Conservation (phyloP, 2,329 filamentous ascomycete genomes). For the Aspergillus floridensis region DNA sequence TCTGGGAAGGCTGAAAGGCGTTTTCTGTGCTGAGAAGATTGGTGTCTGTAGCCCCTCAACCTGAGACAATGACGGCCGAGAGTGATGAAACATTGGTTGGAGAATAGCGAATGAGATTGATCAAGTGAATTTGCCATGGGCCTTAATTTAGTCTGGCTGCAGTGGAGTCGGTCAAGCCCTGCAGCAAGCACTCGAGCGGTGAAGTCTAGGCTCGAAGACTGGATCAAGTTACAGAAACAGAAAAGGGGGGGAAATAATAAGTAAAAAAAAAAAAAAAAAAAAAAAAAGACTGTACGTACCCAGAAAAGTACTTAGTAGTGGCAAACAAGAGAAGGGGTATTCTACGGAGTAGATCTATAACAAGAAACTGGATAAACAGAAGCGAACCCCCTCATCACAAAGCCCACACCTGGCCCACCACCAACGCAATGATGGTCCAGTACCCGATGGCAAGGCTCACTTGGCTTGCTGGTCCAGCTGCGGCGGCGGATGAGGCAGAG, state of each 20-base stretch:
- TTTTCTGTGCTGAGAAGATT: background rate
- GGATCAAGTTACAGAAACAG: background rate
- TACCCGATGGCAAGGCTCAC: slow-evolving; percentile 39
- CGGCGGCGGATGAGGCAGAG: slow-evolving; percentile 19
- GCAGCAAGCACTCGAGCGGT: background rate
- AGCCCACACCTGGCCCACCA: slow-evolving; percentile 33
- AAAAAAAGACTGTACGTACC: no score
- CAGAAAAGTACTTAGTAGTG: no score
- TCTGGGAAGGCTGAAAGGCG: background rate
- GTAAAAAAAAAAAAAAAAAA: no score
- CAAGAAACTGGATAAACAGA: background rate
- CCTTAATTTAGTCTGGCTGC: background rate
- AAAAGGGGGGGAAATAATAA: no score
- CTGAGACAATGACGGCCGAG: background rate
- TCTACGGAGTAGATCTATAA: no score
- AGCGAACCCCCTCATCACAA: slow-evolving; percentile 17
- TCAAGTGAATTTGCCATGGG: background rate
- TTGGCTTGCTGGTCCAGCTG: slow-evolving; percentile 8
- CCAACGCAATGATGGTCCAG: slow-evolving; percentile 42
- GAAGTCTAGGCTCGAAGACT: background rate
- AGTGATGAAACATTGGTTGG: background rate
- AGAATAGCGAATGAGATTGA: background rate
- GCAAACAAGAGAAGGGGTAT: no score
- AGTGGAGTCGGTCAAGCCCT: background rate
- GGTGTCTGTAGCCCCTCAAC: background rate